phyloP scores from a whole-genome alignment of 2,329 filamentous ascomycete genomes.

The Alternaria longipes region DNA sequence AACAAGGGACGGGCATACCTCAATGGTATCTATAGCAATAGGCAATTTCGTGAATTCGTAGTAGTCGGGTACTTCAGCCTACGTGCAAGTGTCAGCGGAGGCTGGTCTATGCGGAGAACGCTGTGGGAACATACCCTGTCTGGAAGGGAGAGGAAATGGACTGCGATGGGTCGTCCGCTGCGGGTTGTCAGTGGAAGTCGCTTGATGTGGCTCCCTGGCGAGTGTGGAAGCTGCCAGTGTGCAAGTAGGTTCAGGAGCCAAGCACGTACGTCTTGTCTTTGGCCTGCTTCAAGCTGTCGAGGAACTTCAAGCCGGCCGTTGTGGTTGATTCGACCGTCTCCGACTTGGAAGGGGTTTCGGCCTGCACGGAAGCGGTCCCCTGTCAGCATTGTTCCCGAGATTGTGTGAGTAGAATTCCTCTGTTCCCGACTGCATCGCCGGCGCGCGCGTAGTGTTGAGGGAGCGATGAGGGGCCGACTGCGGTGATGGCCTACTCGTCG shows the following conservation, averaged over 20 bases:
- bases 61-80: conserved; percentile 74
- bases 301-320: conserved; percentile 74
- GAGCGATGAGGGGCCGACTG: conserved; percentile 37
- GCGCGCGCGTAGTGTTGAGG: conserved; percentile 41
- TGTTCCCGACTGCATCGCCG: conserved; percentile 30
- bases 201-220: not conserved
- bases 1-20: conserved; percentile 56
- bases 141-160: conserved; percentile 77
- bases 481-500: conserved; percentile 43
- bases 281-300: conserved; percentile 78
- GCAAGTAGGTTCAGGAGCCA: conserved; percentile 9
- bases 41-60: conserved; percentile 81
- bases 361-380: conserved; percentile 37
- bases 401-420: not conserved
- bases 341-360: conserved; percentile 33
- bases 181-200: conserved; percentile 33
- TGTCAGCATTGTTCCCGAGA: conserved; percentile 33
- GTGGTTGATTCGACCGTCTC: conserved; percentile 76
- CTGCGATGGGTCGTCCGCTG: conserved; percentile 75
- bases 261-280: conserved; percentile 79
- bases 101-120: conserved; percentile 12
- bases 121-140: conserved; percentile 56
- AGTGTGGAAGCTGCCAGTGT: conserved; percentile 6
- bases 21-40: conserved; percentile 79
- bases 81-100: conserved; percentile 36